These are phyloP conservation scores for Conticribra weissflogii DNA, from an alignment of 108 stramenopile species.

Conservation along the genomic window DNA sequence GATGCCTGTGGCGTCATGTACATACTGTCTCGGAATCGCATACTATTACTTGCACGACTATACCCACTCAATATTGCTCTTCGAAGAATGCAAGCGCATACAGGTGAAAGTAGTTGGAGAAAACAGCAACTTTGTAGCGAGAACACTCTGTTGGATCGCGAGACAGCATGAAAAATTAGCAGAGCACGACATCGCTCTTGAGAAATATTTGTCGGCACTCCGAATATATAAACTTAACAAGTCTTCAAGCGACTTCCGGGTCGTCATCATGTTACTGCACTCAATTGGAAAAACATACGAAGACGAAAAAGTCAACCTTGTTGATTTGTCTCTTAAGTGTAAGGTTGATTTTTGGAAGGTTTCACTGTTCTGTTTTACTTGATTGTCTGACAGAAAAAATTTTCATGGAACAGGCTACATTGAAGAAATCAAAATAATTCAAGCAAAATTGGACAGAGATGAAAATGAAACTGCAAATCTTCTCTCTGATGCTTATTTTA, in stretches of 20 bases:
- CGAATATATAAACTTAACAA: constrained; percentile 43
- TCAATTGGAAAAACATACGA: constrained; percentile 43
- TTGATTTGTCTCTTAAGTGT: constrained; percentile 49
- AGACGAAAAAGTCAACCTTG: constrained; percentile 37
- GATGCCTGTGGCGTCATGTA: constrained; percentile 25
- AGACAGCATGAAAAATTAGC: constrained; percentile 36
- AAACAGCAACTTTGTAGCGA: constrained; percentile 15
- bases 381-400: background rate
- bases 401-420: constrained; percentile 19
- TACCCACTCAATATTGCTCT: constrained; percentile 34
- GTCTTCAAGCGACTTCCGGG: constrained; percentile 29
- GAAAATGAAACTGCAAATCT: constrained; percentile 18
- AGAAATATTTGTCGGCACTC: constrained; percentile 44
- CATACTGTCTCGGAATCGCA: constrained; percentile 51
- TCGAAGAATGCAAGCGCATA: constrained; percentile 48
- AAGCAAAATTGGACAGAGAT: constrained; percentile 26
- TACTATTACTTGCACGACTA: constrained; percentile 41
- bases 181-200: constrained; percentile 35
- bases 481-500: constrained; percentile 31
- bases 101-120: constrained; percentile 30
- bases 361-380: background rate
- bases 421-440: constrained; percentile 41
- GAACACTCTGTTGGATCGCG: constrained; percentile 49
- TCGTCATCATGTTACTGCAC: constrained; percentile 46
- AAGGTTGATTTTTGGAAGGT: background rate